Conservation (phyloP, 2,329 filamentous ascomycete species). For the Fusarium sp. region DNA sequence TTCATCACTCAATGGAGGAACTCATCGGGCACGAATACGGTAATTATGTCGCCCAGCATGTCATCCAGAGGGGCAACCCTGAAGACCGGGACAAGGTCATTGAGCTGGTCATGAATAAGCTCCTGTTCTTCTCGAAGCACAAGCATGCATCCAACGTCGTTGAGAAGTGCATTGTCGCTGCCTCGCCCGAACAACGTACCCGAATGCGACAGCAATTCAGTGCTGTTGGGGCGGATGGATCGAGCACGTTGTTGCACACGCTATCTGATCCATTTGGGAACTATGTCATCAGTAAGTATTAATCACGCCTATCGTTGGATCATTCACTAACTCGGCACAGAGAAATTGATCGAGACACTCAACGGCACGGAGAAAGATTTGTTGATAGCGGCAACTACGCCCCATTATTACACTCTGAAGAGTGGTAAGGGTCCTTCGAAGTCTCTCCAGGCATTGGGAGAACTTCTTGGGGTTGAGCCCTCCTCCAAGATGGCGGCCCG, state of each 20-base stretch:
- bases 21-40: constrained; percentile 91
- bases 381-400: constrained; percentile 75
- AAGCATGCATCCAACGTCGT: constrained; percentile 98
- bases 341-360: constrained; percentile 81
- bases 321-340: constrained; percentile 61
- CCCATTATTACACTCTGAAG: constrained; percentile 73
- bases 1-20: constrained; percentile 78
- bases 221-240: constrained; percentile 73
- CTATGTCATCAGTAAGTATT: constrained; percentile 91
- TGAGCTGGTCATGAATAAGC: constrained; percentile 77
- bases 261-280: constrained; percentile 96
- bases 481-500: constrained; percentile 43
- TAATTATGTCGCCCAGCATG: constrained; percentile 96
- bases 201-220: constrained; percentile 77
- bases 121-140: constrained; percentile 87
- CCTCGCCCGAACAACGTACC: constrained; percentile 77
- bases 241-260: constrained; percentile 79
- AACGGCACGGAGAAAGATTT: constrained; percentile 71
- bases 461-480: not conserved
- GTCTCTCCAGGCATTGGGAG: constrained; percentile 40
- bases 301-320: not conserved
- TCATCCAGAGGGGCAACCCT: constrained; percentile 83
- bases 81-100: constrained; percentile 83
- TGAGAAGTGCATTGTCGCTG: constrained; percentile 87
- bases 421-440: constrained; percentile 73